A percentile compares a stretch with the other conserved stretches of the same genome.
Conservation (phyloP, 1,139 yeast genomes). For the Suhomyces bokatorum region DNA sequence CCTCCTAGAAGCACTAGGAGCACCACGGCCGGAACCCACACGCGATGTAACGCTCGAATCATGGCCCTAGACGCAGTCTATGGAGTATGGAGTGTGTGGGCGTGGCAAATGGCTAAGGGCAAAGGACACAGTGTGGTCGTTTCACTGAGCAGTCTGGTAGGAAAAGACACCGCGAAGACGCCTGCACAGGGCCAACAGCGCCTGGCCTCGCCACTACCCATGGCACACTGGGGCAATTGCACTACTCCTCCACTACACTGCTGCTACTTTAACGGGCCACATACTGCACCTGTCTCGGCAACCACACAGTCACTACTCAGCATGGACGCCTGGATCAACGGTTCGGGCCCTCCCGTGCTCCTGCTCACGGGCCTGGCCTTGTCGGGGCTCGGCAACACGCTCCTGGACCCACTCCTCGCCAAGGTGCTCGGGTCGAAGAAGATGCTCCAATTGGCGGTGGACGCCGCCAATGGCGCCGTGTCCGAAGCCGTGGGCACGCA, state of each 20-base stretch:
- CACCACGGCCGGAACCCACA: slow-evolving; percentile 18
- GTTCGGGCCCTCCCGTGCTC: slow-evolving; percentile 8
- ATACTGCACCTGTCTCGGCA: too few relatives aligned
- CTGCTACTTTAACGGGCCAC: neutral
- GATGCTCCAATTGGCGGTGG: slow-evolving; percentile 8
- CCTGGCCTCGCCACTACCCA: too few relatives aligned
- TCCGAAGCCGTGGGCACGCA: slow-evolving; percentile 3
- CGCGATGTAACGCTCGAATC: slow-evolving; percentile 22
- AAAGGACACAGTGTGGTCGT: neutral
- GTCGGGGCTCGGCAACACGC: slow-evolving; percentile 11
- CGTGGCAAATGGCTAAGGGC: too few relatives aligned
- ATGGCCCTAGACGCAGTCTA: slow-evolving; percentile 5
- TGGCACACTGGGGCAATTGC: too few relatives aligned
- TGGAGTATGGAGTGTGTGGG: too few relatives aligned
- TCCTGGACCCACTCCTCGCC: slow-evolving; percentile 40
- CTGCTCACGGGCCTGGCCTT: slow-evolving; percentile 12
- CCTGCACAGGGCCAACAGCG: too few relatives aligned
- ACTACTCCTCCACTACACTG: too few relatives aligned
- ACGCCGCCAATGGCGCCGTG: slow-evolving; percentile 5
- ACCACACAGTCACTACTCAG: too few relatives aligned
- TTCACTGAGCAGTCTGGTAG: neutral
- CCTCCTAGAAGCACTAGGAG: slow-evolving; percentile 17
- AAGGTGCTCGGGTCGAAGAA: slow-evolving; percentile 49
- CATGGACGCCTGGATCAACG: slow-evolving; percentile 22
- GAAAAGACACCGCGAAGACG: too few relatives aligned